Base-by-base conservation (phyloP, 1,139 yeast species). In the Pneumocystis jirovecii region DNA sequence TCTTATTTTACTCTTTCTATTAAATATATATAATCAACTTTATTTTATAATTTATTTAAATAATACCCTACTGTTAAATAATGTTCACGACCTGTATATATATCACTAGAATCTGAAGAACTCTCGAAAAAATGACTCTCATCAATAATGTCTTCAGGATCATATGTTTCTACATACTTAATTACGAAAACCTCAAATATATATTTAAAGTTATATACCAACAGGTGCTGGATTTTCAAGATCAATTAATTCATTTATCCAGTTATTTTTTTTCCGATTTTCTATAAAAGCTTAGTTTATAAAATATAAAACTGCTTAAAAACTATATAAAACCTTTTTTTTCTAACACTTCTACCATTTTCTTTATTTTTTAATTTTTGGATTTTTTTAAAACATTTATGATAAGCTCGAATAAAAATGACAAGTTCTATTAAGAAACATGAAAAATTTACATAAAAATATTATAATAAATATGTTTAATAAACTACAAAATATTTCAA, bases 1-100 rank as follows among this genome's bases (percentile, higher is more conserved):
- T 21, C 45, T 61, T 65, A 31, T 63, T 61, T 17, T 63, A 40
- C 21, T 42, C 39, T n/a, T 59, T 25, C 57, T 39, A 17, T 31
- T n/a, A 50, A 50, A 12, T 6, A 50, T 1, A 25, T 25, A 50
- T 21, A 50, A 25, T 50, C 17, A 25, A 21, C n/a, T 29, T 19
- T 60, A 39, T 15, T 59, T 42, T 6, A 25, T 8, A 2, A n/a
- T 31, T 45, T 63, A 63, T 15, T 61, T 62, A 35, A 44, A 42
- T 42, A 21, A 6, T 50, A 50, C 57, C n/a, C 34, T 3, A 50
- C 57, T 50, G 57, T 25, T 21, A 50, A 50, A 25, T 50, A 50
- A 50, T 50, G 57, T 50, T 50, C 57, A 25, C 57, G 57, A 2
- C 57, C 57, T 25, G 57, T 50, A 15, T 50, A 50, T 50, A 29